phyloP scores from a whole-genome alignment of 768 basidiomycete genomes.

The Boletales sp. region DNA sequence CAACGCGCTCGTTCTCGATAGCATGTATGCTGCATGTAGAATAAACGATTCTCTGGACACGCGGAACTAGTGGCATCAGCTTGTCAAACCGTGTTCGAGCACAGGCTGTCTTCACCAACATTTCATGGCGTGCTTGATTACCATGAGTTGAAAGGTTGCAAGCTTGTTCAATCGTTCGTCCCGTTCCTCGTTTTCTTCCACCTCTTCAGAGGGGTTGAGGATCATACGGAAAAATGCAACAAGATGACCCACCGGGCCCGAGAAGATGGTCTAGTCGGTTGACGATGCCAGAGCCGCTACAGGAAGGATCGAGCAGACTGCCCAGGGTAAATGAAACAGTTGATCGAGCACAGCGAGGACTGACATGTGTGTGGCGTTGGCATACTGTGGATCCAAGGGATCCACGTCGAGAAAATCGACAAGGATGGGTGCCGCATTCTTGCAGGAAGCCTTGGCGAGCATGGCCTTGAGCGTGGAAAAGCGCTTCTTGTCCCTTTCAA shows the following conservation, averaged over 20 bases:
- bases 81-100: not conserved
- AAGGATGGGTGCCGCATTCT: slow-evolving; percentile 72
- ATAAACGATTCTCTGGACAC: slow-evolving; percentile 81
- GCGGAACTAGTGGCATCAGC: slow-evolving; percentile 54
- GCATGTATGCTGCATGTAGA: slow-evolving; percentile 97
- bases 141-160: slow-evolving; percentile 82
- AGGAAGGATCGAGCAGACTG: slow-evolving; percentile 93
- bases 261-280: slow-evolving; percentile 85
- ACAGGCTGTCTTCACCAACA: slow-evolving; percentile 48
- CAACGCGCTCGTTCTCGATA: slow-evolving; percentile 91
- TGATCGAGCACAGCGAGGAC: slow-evolving; percentile 21
- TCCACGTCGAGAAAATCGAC: slow-evolving; percentile 82
- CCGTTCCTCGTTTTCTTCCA: slow-evolving; percentile 53
- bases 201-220: slow-evolving; percentile 35
- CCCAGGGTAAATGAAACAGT: not conserved
- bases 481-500: slow-evolving; percentile 81
- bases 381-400: slow-evolving; percentile 60
- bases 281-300: slow-evolving; percentile 91
- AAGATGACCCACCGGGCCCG: slow-evolving; percentile 53
- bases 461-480: slow-evolving; percentile 83
- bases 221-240: not conserved
- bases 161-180: slow-evolving; percentile 79
- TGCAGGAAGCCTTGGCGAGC: slow-evolving; percentile 80
- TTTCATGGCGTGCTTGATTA: slow-evolving; percentile 94
- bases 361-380: slow-evolving; percentile 82